Conservation (phyloP, 495 filamentous ascomycete genomes). For the Aspergillus ostianus region DNA sequence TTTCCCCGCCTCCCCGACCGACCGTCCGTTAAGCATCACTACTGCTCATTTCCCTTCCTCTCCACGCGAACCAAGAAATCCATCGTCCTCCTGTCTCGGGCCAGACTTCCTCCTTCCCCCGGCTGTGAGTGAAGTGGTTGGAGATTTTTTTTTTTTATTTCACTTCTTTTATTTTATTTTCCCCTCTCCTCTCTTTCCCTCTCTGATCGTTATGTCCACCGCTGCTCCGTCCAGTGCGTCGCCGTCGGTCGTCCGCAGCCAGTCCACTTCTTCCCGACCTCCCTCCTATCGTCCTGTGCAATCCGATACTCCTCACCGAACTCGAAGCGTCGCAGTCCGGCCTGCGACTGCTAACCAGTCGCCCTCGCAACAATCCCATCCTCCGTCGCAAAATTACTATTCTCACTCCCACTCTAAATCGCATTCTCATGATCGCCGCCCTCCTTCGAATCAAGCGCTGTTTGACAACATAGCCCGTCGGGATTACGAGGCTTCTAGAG, state of each 20-base stretch:
- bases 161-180: constrained; percentile 1
- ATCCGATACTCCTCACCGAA: constrained; percentile 55
- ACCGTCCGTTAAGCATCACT: not conserved
- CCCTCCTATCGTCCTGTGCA: constrained; percentile 41
- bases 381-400: constrained; percentile 26
- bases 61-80: not conserved
- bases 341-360: constrained; percentile 39
- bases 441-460: constrained; percentile 50
- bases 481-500: constrained; percentile 57
- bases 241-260: constrained; percentile 50
- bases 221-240: constrained; percentile 43
- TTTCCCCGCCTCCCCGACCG: not conserved
- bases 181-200: constrained; percentile 18
- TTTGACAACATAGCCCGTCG: constrained; percentile 54
- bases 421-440: constrained; percentile 49
- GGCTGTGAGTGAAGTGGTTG: not conserved
- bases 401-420: constrained; percentile 52
- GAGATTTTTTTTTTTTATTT: not conserved
- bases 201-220: constrained; percentile 49
- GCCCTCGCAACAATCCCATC: constrained; percentile 28
- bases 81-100: not conserved
- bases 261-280: constrained; percentile 53
- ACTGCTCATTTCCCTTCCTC: not conserved
- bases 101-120: not conserved
- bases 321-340: constrained; percentile 53